Evolutionary conservation across 2,329 filamentous ascomycete genomes (phyloP), one percentile per base, ranked within the genome.

Genomic region (Cyanodermella asteris): DNA sequence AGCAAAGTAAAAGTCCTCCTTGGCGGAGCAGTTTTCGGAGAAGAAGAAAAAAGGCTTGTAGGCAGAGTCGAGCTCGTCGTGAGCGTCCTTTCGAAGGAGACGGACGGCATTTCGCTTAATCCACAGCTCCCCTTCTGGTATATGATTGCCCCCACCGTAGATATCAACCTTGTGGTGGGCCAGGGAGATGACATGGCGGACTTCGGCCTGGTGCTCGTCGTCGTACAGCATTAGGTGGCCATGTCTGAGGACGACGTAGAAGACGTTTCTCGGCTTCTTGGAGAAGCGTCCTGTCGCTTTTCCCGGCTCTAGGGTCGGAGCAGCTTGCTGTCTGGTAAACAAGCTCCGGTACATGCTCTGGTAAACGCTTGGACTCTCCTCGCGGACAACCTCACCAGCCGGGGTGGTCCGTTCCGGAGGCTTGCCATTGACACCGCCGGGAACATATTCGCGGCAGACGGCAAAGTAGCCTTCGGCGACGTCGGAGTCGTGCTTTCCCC

Each of bases 141-240:
- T 82, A 26, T 55, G 50, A 9, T 72, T 70, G 28, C 69, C 74
- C 15, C 81, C 84, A 5, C 72, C 77, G 47, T 82, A 87, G 40
- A 94, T 67, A 38, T 72, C 75, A 28, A 94, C 64, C 32, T 72
- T 64, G 50, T 94, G 80, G 39, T 91, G 75, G 17, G 78, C 74
- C 7, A 97, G 62, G 0, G 82, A 91, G 28, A 97, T 78, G 27
- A 97, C 87, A 51, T 94, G 81, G 34, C 84, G 74, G 10, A 97
- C 87, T 49, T 97, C 87, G 37, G 93, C 61, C 47, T 94, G 82
- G 37, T 91, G 80, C 26, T 80, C 71, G 42, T 94, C 82, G 44
- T 97, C 87, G 47, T 93, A 97, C 7, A 97, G 67, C 78, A 97
- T 93, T 25, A 97, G 55, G 44, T 94, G 82, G 18, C 84, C 82